Conservation (phyloP, 768 basidiomycete genomes). For the Gloeostereum incarnatum region DNA sequence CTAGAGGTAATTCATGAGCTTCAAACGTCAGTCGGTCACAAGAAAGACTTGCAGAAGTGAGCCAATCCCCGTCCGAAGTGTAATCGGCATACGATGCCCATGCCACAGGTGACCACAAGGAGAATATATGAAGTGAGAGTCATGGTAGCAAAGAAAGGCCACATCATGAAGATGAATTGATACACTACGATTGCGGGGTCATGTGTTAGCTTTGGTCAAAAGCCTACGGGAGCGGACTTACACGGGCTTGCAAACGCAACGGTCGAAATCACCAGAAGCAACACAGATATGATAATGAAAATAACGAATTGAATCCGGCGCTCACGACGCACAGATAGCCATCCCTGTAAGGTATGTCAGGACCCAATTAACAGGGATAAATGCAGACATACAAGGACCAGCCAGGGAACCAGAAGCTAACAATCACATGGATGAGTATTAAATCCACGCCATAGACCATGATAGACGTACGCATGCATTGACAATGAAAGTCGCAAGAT, state of each 20-base stretch:
- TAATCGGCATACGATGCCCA: slow-evolving; percentile 39
- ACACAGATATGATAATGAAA: slow-evolving; percentile 26
- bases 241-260: slow-evolving; percentile 33
- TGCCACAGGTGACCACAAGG: slow-evolving; percentile 25
- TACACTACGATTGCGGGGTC: slow-evolving; percentile 24
- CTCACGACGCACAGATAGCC: slow-evolving; percentile 38
- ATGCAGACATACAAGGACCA: slow-evolving; percentile 24
- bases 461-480: slow-evolving; percentile 27
- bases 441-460: neutral
- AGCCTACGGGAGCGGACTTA: slow-evolving; percentile 14
- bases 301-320: slow-evolving; percentile 24
- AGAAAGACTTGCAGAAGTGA: slow-evolving; percentile 34
- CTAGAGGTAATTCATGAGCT: slow-evolving; percentile 11
- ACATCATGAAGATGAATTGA: slow-evolving; percentile 29
- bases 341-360: slow-evolving; percentile 27
- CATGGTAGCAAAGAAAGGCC: slow-evolving; percentile 41
- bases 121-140: slow-evolving; percentile 26
- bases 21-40: neutral
- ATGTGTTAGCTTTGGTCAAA: neutral
- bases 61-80: slow-evolving; percentile 48
- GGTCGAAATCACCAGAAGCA: slow-evolving; percentile 27
- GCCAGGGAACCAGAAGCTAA: slow-evolving; percentile 38
- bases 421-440: neutral
- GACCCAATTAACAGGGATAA: neutral
- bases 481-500: slow-evolving; percentile 30